phyloP scores from a whole-genome alignment of 2,329 filamentous ascomycete genomes.

The Nannizzia gypsea region DNA sequence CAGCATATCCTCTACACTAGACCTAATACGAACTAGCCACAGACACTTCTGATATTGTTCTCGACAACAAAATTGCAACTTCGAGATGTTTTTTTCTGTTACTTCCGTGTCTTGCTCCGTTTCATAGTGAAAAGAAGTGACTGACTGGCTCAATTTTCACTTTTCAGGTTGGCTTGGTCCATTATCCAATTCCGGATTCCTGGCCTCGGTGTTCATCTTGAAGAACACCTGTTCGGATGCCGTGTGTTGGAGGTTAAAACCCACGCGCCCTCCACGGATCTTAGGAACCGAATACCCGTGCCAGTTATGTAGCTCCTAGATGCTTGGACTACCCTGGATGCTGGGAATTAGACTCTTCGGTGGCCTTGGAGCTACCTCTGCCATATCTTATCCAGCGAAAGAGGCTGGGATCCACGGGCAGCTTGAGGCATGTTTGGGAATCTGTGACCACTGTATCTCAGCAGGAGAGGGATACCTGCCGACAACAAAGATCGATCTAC shows the following conservation, averaged over 20 bases:
- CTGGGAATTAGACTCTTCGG: background rate
- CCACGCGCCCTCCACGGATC: background rate
- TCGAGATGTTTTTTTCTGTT: background rate
- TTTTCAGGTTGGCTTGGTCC: background rate
- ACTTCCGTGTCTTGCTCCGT: background rate
- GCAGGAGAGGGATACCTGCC: background rate
- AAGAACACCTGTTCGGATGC: background rate
- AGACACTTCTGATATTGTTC: background rate
- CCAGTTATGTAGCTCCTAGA: background rate
- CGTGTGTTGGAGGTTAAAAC: background rate
- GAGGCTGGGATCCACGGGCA: background rate
- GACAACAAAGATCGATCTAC: background rate
- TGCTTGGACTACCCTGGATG: background rate
- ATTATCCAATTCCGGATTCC: background rate
- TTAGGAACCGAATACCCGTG: background rate
- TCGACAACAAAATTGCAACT: background rate
- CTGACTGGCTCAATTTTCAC: background rate
- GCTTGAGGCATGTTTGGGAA: background rate
- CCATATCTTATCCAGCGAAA: background rate
- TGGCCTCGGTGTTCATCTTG: background rate
- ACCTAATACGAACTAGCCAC: slow-evolving; percentile 4
- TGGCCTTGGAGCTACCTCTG: background rate
- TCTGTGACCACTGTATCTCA: background rate
- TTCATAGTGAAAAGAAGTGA: background rate
- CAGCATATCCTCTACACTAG: background rate